Base-by-base conservation (phyloP, 306 rosid species). In the Datisca glomerata region DNA sequence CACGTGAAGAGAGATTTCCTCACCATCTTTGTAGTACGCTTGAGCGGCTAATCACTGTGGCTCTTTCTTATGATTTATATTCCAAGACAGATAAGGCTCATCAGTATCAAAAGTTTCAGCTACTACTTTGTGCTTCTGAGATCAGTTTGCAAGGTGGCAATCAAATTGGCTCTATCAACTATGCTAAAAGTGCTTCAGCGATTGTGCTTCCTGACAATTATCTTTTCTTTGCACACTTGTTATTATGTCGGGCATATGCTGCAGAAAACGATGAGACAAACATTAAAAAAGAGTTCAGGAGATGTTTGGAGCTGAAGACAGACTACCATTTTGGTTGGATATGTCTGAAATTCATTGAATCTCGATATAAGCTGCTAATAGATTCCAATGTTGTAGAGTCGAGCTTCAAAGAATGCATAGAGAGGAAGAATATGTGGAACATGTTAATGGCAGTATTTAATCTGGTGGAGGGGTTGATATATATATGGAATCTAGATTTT, bases 1-100 rank as follows among this genome's bases (percentile, higher is more conserved):
- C 97, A 46, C 89, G 93, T 5, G 93, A 87, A 74, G 85, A 87
- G 67, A 76, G 72, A 60, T 87, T 76, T 72, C 97, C 97, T 60
- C 61, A 25, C 35, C 74, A 83, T 72, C 67, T 76, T 15, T 61
- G 93, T 56, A 35, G 54, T 40, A 45, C 49, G 29, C 76, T 87
- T 45, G 65, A 61, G 71, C 89, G 89, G 59, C 68, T 87, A 39
- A 70, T 67, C 46, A 27, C 14, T 28, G 58, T 61, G 48, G 71
- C 94, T 42, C 81, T 87, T 53, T 72, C 85, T 41, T 51, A 66
- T 67, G 78, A 70, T 49, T 29, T 51, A 35, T 63, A 60, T 69
- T 43, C 59, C 14, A 19, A 51, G 52, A 51, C 57, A 39, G 78
- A 75, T 42, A n/a, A 47, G 46, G 22, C 57, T 28, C 49, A 43